phyloP scores from a whole-genome alignment of 805 yeast genomes.

The Lipomyces oligophaga region DNA sequence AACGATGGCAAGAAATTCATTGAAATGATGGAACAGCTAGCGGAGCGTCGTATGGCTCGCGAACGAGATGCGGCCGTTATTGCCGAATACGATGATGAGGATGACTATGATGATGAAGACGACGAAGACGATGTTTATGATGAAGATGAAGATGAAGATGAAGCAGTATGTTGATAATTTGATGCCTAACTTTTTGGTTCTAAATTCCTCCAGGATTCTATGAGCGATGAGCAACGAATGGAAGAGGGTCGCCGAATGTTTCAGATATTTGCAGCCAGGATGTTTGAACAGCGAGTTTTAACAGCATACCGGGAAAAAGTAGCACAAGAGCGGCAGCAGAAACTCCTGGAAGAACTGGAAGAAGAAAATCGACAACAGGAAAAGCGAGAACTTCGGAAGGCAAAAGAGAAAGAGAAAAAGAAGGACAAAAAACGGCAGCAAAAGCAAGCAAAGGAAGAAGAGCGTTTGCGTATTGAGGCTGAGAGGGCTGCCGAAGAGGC shows the following conservation, averaged over 20 bases:
- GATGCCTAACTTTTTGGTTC: background rate
- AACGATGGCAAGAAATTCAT: constrained; percentile 76
- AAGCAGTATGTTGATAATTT: constrained; percentile 16
- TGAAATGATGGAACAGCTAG: constrained; percentile 73
- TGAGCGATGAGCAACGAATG: constrained; percentile 56
- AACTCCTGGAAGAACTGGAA: constrained; percentile 36
- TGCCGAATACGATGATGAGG: constrained; percentile 36
- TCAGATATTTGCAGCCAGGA: constrained; percentile 72
- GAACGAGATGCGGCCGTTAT: constrained; percentile 36
- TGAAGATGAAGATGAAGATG: constrained; percentile 32
- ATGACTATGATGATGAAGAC: constrained; percentile 36
- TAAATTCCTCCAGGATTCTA: constrained; percentile 19
- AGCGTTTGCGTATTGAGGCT: constrained; percentile 36
- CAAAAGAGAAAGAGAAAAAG: constrained; percentile 42
- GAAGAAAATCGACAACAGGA: constrained; percentile 30
- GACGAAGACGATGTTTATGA: constrained; percentile 33
- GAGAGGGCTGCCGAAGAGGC: constrained; percentile 37
- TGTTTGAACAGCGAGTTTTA: constrained; percentile 68
- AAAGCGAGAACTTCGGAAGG: constrained; percentile 37
- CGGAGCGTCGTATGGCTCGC: constrained; percentile 48
- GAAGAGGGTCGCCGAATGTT: constrained; percentile 78
- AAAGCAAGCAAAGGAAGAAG: constrained; percentile 42
- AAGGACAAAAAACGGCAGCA: constrained; percentile 42
- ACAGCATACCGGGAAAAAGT: constrained; percentile 74
- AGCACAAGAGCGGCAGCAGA: constrained; percentile 59